Evolutionary conservation across 495 filamentous ascomycete genomes (phyloP), one percentile per base, ranked within the genome.

Genomic region (Aspergillus cristatus): DNA sequence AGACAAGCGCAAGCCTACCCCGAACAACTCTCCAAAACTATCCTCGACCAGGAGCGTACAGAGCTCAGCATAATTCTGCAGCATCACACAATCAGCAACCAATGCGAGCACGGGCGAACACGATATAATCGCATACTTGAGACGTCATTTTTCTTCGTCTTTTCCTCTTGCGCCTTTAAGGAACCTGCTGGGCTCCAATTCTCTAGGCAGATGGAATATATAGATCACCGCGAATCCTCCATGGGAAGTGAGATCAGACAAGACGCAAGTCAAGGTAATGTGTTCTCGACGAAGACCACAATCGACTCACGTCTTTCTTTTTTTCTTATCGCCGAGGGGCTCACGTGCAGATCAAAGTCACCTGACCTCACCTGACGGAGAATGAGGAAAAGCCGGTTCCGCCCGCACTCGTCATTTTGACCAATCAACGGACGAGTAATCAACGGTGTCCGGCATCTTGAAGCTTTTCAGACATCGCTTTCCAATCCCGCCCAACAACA

Each of bases 1-100:
- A 17, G 29, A 38, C 24, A 20, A 24, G 17, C 18, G 16, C 28
- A 38, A 24, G 71, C 86, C 50, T 81, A 97, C 90, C 54, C 85
- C 84, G 35, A 85, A 82, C 18, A 98, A 72, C 51, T 94, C 84
- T 46, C 91, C 91, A 59, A 88, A 86, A 14, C 82, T 72, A 50
- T 95, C 86, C 42, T 86, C 74, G 32, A 96, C 78, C n/a, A 96
- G 74, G 50, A 95, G 78, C 60, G 77, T 69, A 63, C 86, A 94
- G 35, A 97, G 81, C 74, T 97, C 84, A 52, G 75, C 72, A 30
- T 74, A 67, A 49, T 82, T 67, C 68, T 76, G 33, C 18, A 16
- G 20, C 8, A n/a, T 8, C 34, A 71, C 59, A 18, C 16, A 1
- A 34, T 49, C 40, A 74, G 75, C 70, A 70, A 26, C 33, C 20